Evolutionary conservation across 306 rosid genomes (phyloP), one percentile per base, ranked within the genome.

Genomic region (Sophora flavescens): DNA sequence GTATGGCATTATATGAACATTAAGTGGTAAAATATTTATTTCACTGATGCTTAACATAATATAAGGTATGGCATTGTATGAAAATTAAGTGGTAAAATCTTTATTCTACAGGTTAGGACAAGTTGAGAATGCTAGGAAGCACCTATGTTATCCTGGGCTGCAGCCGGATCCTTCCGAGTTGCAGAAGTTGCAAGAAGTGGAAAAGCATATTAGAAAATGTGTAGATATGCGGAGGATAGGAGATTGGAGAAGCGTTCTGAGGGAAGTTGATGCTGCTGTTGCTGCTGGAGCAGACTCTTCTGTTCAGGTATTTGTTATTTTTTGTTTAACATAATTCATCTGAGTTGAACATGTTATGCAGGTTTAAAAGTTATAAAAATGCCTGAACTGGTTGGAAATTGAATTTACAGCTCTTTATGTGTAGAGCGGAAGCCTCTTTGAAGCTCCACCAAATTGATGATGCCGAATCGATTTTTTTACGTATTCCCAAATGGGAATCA

Each of bases 371-470:
- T 42, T 22, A 47, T 12, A 58, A 50, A 26, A 75, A 74, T 38
- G 57, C 76, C 81, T 86, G 80, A 86, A 81, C 78, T 39, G 70
- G 80, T 87, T 87, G 83, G 81, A 51, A 80, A 83, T 80, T 83
- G 85, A 72, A 84, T 86, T 85, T 83, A 76, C 97, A 91, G 97
- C 89, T 89, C 82, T 83, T 77, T 63, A 80, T 86, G 87, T 85
- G 97, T 89, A 89, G 90, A 88, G 94, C 83, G 22, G 95, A 91
- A 78, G 94, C 97, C 28, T 82, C 83, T 78, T 83, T 91, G 75
- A 91, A 88, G 84, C 94, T 91, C 72, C 89, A 89, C 78, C 95
- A 85, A 68, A 74, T 89, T 63, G 93, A 89, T 58, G 95, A 85
- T 26, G 97, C 95, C 1, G 93, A 88, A 57, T 83, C 64, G 13